phyloP scores from a whole-genome alignment of 495 filamentous ascomycete genomes.

The Durotheca rogersii region DNA sequence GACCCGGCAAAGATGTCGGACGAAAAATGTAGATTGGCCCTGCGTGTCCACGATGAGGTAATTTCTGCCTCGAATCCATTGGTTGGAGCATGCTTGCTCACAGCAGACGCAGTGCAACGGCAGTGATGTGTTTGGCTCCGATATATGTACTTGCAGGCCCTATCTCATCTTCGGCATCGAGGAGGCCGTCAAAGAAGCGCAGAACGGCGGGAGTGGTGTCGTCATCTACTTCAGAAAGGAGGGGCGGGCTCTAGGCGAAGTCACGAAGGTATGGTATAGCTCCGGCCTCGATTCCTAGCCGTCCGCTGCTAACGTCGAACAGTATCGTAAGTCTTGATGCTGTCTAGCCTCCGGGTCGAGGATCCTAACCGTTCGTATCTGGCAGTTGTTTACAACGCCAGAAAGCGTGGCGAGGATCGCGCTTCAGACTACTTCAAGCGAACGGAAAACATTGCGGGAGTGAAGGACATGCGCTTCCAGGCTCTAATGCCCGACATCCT shows the following conservation, averaged over 20 bases:
- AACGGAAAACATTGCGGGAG: conserved; percentile 95
- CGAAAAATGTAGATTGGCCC: conserved; percentile 75
- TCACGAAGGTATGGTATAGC: conserved; percentile 70
- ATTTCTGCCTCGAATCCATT: conserved; percentile 18
- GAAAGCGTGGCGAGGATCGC: conserved; percentile 79
- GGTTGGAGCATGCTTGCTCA: conserved; percentile 28
- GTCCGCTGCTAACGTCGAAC: conserved; percentile 21
- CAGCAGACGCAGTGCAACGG: conserved; percentile 70
- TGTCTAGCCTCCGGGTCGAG: conserved; percentile 1
- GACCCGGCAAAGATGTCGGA: conserved; percentile 92
- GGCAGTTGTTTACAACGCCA: conserved; percentile 88
- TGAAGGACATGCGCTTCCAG: conserved; percentile 98
- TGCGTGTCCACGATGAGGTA: conserved; percentile 91
- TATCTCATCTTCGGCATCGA: conserved; percentile 97
- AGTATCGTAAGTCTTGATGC: conserved; percentile 48
- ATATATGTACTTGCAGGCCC: conserved; percentile 96
- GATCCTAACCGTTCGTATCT: conserved; percentile 36
- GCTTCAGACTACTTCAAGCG: conserved; percentile 97
- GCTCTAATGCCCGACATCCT: conserved; percentile 98
- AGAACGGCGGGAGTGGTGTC: conserved; percentile 90
- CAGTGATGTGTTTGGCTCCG: conserved; percentile 95
- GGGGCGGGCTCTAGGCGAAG: conserved; percentile 91
- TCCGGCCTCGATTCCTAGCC: conserved; percentile 2
- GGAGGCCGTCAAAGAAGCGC: conserved; percentile 94
- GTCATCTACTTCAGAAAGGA: conserved; percentile 99